phyloP scores from a whole-genome alignment of 1,284 basidiomycete genomes.

The Ceratobasidium sp. region DNA sequence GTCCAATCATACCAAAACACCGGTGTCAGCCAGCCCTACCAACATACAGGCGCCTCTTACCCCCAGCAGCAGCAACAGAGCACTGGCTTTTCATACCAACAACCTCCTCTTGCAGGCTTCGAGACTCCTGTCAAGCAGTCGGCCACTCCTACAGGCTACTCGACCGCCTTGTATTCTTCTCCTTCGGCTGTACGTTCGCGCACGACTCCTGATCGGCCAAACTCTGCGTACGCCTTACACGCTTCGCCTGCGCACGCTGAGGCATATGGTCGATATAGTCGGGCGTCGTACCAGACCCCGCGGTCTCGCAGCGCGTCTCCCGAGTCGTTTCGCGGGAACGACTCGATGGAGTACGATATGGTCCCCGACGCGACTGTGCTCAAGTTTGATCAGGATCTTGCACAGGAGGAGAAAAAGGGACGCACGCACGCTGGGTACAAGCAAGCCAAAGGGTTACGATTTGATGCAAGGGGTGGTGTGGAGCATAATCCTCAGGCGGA shows the following conservation, averaged over 20 bases:
- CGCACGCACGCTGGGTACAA: constrained; percentile 32
- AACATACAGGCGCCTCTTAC: constrained; percentile 34
- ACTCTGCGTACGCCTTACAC: constrained; percentile 27
- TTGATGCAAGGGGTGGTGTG: constrained; percentile 30
- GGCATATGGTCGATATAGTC: constrained; percentile 39
- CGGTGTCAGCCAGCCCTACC: constrained; percentile 32
- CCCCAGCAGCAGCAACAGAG: constrained; percentile 24
- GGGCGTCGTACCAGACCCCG: constrained; percentile 31
- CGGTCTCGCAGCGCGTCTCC: constrained; percentile 37
- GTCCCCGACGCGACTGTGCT: constrained; percentile 40
- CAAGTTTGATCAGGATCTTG: constrained; percentile 30
- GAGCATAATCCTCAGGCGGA: constrained; percentile 29
- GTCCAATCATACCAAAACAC: constrained; percentile 36
- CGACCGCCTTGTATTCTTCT: constrained; percentile 37
- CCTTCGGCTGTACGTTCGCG: constrained; percentile 36
- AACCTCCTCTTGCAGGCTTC: constrained; percentile 18
- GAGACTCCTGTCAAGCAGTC: constrained; percentile 5
- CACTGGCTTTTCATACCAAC: constrained; percentile 31
- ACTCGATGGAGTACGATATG: constrained; percentile 42
- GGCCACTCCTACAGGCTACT: constrained; percentile 21
- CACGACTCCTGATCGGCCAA: constrained; percentile 38
- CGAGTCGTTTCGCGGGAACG: constrained; percentile 32
- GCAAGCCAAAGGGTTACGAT: constrained; percentile 19
- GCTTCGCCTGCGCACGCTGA: constrained; percentile 40
- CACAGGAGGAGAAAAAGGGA: constrained; percentile 18